Conservation (phyloP, 75 land plant species). For the Azolla pinnata region DNA sequence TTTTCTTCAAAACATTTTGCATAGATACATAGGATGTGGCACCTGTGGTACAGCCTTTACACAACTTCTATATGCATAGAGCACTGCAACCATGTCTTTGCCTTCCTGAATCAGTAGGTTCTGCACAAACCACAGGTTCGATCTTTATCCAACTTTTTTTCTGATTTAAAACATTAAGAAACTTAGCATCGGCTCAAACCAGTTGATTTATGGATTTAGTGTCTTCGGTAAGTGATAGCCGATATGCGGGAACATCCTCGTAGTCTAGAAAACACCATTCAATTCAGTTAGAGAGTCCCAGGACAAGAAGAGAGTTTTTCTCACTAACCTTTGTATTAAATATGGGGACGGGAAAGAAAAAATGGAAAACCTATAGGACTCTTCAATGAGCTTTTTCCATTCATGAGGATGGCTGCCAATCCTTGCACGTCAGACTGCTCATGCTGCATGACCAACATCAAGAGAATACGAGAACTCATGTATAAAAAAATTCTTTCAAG, state of each 20-base stretch:
- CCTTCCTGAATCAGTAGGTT: constrained; percentile 75
- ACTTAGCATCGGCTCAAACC: constrained; percentile 33
- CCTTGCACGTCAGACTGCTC: constrained; percentile 94
- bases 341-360: no score
- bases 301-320: no score
- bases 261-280: no score
- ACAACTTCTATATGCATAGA: constrained; percentile 97
- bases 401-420: constrained; percentile 45
- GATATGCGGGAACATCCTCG: constrained; percentile 94
- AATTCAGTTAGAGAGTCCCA: no score
- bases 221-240: constrained; percentile 77
- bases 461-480: neutral
- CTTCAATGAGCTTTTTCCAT: constrained; percentile 62
- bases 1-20: no score
- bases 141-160: neutral
- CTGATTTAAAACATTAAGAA: neutral
- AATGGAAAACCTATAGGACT: constrained; percentile 73
- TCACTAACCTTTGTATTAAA: no score
- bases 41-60: constrained; percentile 99
- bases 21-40: no score
- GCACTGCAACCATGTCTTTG: constrained; percentile 91
- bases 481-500: neutral
- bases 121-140: constrained; percentile 24
- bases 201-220: constrained; percentile 88
- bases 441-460: constrained; percentile 46